These are phyloP conservation scores for Pythium aristosporum DNA, from an alignment of 352 stramenopile species.

Conservation along the genomic window DNA sequence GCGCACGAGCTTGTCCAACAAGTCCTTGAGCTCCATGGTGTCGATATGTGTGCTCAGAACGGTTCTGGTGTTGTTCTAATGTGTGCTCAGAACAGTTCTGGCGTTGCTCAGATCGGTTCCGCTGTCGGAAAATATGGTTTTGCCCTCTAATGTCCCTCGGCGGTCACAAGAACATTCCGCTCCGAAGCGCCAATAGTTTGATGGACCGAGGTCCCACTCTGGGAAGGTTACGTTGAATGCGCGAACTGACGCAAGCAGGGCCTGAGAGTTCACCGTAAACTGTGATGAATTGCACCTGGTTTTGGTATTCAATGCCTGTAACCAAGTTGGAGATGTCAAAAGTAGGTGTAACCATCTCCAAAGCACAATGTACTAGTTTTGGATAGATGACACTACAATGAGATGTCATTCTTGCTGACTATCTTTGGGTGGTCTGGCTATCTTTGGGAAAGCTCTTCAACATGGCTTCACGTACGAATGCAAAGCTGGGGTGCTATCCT, in stretches of 20 bases:
- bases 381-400: background rate
- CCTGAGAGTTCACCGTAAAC: background rate
- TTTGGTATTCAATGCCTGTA: background rate
- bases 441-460: slow-evolving; percentile 17
- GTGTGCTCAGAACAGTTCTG: background rate
- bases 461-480: slow-evolving; percentile 2
- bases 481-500: background rate
- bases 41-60: background rate
- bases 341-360: background rate
- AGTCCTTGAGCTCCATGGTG: slow-evolving; percentile 67
- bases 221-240: slow-evolving; percentile 24
- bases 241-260: slow-evolving; percentile 26
- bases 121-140: background rate
- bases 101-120: too few species aligned
- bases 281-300: background rate
- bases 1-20: slow-evolving; percentile 70
- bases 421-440: slow-evolving; percentile 19
- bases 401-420: slow-evolving; percentile 20
- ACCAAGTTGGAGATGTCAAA: too few species aligned
- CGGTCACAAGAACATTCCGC: slow-evolving; percentile 27
- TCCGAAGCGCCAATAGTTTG: background rate
- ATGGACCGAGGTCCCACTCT: slow-evolving; percentile 6
- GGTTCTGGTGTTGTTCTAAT: background rate
- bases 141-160: background rate
- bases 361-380: background rate